Evolutionary conservation across 768 basidiomycete genomes (phyloP), one percentile per base, ranked within the genome.

Genomic region (Pulveroboletus ravenelii): DNA sequence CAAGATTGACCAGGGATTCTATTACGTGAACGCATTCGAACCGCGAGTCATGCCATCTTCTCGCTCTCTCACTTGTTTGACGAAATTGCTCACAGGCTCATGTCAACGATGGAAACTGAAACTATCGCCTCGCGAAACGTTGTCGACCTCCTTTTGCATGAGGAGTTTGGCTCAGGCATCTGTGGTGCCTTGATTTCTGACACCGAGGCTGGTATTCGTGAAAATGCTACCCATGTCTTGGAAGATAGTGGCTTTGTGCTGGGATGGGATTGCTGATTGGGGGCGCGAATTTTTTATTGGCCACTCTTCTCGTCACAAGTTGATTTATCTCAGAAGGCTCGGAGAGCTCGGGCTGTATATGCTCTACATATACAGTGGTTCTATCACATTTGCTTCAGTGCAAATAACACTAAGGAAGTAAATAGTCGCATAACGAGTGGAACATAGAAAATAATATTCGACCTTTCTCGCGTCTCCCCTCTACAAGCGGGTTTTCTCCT

Each of bases 31-130:
- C 57, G 82, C 89, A 1, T 88, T 96, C 55, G 95, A 98, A 72
- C 85, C 91, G 81, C 88, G 70, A 61, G 85, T 79, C 12, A 41
- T 13, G 47, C 43, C 47, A 2, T 10, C n/a, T 15, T 45, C 41
- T 37, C 25, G 36, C 41, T 15, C 31, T 27, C 50, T 52, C 25
- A 17, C n/a, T 15, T 37, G 18, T 40, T 35, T 52, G 40, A 48
- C 43, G 44, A 35, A 25, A 25, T 42, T 10, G 5, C 23, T 15
- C 15, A 10, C 52, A 89, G 88, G 30, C 80, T 91, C 59, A 87
- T 93, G 41, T 89, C 85, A 13, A 92, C 91, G 6, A 96, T 97
- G 94, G 94, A 97, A 68, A 94, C 93, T 0, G 85, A 93, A 69
- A 92, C 89, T 0, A 66, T 95, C 30, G 77, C 89, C 0, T 81